phyloP scores from a whole-genome alignment of 148 eudicot species.

The Dysphania ambrosioides region DNA sequence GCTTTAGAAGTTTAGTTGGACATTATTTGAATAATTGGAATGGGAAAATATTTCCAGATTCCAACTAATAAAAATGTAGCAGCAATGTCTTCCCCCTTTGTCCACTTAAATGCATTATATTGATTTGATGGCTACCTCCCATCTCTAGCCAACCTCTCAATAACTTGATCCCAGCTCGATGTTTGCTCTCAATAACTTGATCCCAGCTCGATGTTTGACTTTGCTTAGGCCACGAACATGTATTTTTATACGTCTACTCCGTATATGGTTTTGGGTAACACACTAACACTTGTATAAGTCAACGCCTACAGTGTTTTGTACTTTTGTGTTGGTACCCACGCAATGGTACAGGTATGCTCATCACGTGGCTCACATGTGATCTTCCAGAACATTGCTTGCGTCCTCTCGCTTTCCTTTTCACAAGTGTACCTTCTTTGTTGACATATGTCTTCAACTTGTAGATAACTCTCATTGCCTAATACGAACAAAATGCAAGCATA shows the following conservation, averaged over 20 bases:
- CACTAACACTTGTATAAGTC: constrained; percentile 4
- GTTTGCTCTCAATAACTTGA: no score
- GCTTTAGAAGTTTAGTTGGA: no score
- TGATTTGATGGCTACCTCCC: neutral
- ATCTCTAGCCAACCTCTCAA: neutral
- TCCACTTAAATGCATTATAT: neutral
- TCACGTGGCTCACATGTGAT: constrained; percentile 20
- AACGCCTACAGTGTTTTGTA: constrained; percentile 6
- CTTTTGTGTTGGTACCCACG: neutral
- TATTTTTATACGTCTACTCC: no score
- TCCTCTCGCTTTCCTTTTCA: neutral
- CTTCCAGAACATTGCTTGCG: neutral
- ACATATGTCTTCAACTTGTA: neutral
- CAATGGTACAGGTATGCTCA: constrained; percentile 5
- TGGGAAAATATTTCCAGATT: no score
- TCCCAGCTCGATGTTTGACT: neutral
- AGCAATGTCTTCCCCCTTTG: neutral
- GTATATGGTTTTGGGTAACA: neutral
- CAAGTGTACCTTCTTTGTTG: neutral
- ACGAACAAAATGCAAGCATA: constrained; percentile 3
- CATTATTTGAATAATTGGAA: no score
- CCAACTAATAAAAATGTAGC: no score
- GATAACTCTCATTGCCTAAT: neutral
- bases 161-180: neutral
- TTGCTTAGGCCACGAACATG: neutral